Conservation (phyloP, 2,329 filamentous ascomycete species). For the Fusarium annulatum region DNA sequence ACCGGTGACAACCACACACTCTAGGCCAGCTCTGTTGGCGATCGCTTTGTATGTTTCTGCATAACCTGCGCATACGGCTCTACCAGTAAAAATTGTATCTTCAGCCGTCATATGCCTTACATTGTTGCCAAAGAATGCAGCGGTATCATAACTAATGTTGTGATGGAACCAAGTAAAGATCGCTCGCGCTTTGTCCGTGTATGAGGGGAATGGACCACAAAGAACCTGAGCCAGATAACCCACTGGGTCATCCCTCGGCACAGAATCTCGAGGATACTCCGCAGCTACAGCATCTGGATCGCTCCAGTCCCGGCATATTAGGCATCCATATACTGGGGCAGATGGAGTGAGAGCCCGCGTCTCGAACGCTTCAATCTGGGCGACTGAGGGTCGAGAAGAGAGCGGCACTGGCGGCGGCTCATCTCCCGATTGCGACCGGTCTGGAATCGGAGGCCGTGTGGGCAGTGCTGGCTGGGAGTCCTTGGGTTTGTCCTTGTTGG, state of each 20-base stretch:
- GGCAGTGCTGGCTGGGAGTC: slow-evolving; percentile 26
- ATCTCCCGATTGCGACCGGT: slow-evolving; percentile 43
- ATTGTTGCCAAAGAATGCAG: slow-evolving; percentile 79
- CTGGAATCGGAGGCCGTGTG: slow-evolving; percentile 31
- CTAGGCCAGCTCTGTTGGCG: slow-evolving; percentile 81
- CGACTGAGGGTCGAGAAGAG: slow-evolving; percentile 61
- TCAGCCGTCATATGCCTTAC: slow-evolving; percentile 75
- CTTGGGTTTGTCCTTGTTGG: slow-evolving; percentile 17
- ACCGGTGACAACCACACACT: slow-evolving; percentile 78
- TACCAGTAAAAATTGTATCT: slow-evolving; percentile 78
- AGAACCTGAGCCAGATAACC: slow-evolving; percentile 81
- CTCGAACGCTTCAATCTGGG: slow-evolving; percentile 61
- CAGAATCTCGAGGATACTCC: slow-evolving; percentile 76
- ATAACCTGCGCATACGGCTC: slow-evolving; percentile 93
- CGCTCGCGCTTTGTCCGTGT: slow-evolving; percentile 89
- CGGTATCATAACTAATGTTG: slow-evolving; percentile 87
- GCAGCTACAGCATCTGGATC: slow-evolving; percentile 81
- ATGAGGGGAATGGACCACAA: slow-evolving; percentile 81
- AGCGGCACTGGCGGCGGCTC: slow-evolving; percentile 64
- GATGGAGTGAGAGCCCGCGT: slow-evolving; percentile 46
- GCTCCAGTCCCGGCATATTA: slow-evolving; percentile 90
- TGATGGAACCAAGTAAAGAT: slow-evolving; percentile 97
- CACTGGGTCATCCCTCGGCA: slow-evolving; percentile 74
- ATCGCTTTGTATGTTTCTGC: slow-evolving; percentile 84
- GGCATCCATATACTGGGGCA: slow-evolving; percentile 62